Evolutionary conservation across 164 flowering plant genomes (phyloP).

Genomic region (Tetracentron sinense): DNA sequence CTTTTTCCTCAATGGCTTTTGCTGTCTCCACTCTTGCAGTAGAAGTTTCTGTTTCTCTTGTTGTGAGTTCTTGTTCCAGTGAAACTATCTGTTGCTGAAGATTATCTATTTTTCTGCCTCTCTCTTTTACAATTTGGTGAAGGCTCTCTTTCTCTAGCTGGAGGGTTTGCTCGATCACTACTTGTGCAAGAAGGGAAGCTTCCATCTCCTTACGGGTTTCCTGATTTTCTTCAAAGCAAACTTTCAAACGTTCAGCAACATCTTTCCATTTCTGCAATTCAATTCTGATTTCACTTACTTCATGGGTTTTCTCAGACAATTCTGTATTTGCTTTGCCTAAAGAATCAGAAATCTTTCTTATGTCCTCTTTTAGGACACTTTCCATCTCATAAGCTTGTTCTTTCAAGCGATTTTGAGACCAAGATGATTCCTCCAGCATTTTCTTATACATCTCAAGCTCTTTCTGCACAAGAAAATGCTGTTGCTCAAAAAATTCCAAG

Average conservation of each 20-base stretch:
- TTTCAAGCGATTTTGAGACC: constrained; percentile 20
- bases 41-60: constrained; percentile 11
- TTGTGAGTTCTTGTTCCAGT: constrained; percentile 17
- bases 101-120: constrained; percentile 15
- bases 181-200: constrained; percentile 20
- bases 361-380: constrained; percentile 21
- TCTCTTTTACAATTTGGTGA: constrained; percentile 15
- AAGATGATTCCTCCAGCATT: constrained; percentile 31
- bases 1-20: too few relatives aligned
- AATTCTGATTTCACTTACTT: constrained; percentile 15
- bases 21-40: too few relatives aligned
- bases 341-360: constrained; percentile 24
- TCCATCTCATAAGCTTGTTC: constrained; percentile 27
- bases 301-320: constrained; percentile 24
- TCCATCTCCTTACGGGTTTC: constrained; percentile 20
- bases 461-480: constrained; percentile 15
- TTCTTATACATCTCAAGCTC: constrained; percentile 25
- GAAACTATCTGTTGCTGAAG: constrained; percentile 28
- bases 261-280: constrained; percentile 32
- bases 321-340: constrained; percentile 26
- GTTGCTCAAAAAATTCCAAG: constrained; percentile 18
- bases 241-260: constrained; percentile 20
- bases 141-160: constrained; percentile 27
- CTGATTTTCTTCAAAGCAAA: constrained; percentile 24
- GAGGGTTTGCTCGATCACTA: constrained; percentile 16